These are phyloP conservation scores for Glarea lozoyensis DNA, from an alignment of 495 filamentous ascomycete genomes.

Conservation along the genomic window DNA sequence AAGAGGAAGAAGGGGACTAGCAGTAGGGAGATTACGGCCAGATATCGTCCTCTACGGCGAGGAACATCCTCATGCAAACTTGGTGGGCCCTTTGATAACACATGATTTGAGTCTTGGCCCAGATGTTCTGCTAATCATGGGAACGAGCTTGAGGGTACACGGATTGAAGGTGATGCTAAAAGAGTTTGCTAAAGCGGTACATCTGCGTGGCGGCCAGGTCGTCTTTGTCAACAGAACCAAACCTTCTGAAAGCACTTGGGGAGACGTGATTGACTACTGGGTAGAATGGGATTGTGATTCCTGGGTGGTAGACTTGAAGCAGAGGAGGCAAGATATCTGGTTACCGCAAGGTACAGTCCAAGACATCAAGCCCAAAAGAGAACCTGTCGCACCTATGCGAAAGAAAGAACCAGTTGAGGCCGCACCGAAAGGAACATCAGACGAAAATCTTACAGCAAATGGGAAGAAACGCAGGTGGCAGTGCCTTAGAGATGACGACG, in stretches of 20 bases:
- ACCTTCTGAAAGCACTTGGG: constrained; percentile 58
- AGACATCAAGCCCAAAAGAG: constrained; percentile 7
- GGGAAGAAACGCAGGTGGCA: constrained; percentile 4
- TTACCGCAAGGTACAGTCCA: constrained; percentile 21
- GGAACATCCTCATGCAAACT: constrained; percentile 56
- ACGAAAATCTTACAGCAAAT: background rate
- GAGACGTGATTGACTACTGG: constrained; percentile 59
- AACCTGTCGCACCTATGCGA: background rate
- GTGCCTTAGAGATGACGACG: constrained; percentile 13
- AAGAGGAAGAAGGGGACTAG: constrained; percentile 52
- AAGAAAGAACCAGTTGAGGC: constrained; percentile 1
- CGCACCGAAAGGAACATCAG: too few relatives aligned
- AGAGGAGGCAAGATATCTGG: constrained; percentile 48
- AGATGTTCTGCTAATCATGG: constrained; percentile 57
- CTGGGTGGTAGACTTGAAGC: constrained; percentile 54
- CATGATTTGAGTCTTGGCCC: constrained; percentile 52
- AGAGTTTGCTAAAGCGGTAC: constrained; percentile 63
- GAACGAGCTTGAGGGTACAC: constrained; percentile 60
- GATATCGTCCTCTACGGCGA: constrained; percentile 66
- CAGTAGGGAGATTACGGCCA: constrained; percentile 53
- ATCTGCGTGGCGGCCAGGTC: constrained; percentile 53
- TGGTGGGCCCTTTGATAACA: constrained; percentile 51
- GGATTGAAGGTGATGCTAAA: constrained; percentile 57
- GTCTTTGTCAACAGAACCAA: constrained; percentile 63
- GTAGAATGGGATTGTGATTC: constrained; percentile 63